Evolutionary conservation across 2,329 filamentous ascomycete species (phyloP), one percentile per base, ranked within the genome.

Genomic region (Fusarium equiseti): DNA sequence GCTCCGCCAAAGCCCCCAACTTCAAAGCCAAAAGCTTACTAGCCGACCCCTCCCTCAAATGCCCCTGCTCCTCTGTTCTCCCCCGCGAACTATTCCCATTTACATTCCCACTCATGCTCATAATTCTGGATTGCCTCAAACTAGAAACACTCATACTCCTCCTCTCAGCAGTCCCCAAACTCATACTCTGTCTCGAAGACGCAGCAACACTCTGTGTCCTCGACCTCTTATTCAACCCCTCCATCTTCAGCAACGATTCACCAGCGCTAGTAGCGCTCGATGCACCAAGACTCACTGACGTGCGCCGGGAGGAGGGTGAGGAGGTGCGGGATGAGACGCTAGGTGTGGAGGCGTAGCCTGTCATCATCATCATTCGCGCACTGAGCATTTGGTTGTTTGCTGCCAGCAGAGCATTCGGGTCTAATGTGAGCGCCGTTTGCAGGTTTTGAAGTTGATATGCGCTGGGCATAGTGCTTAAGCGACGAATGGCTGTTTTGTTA

Each of bases 21-120:
- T 74, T 74, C 20, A 74, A 71, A 0, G 66, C 55, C 40, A 73
- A 18, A 8, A 74, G 18, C 31, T 45, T 69, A 2, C 59, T 67
- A 1, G 67, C 60, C 3, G 72, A 70, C 2, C 43, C 60, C 3
- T 62, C 71, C 18, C 60, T 70, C 2, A 43, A 10, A 8, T 59
- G 29, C 0, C 29, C n/a, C 0, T 63, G 63, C 0, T 73, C 53
- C 0, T 63, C 26, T 2, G 58, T 52, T 24, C 61, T 57, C 0
- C 71, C 50, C 1, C 50, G 13, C 0, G 50, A 15, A 18, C 32
- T 35, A 20, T 27, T 43, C 9, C 35, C 18, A 5, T 27, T 27
- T 0, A 3, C 18, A 29, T 42, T 52, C 2, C 50, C 50, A 38
- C 15, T 42, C 18, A 52, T 52, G 3, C 24, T 52, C 32, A 52